A percentile compares a stretch with the other conserved stretches of the same genome.
These are phyloP conservation scores for Acidomyces sp. DNA, from an alignment of 495 filamentous ascomycete species.

Conservation along the genomic window DNA sequence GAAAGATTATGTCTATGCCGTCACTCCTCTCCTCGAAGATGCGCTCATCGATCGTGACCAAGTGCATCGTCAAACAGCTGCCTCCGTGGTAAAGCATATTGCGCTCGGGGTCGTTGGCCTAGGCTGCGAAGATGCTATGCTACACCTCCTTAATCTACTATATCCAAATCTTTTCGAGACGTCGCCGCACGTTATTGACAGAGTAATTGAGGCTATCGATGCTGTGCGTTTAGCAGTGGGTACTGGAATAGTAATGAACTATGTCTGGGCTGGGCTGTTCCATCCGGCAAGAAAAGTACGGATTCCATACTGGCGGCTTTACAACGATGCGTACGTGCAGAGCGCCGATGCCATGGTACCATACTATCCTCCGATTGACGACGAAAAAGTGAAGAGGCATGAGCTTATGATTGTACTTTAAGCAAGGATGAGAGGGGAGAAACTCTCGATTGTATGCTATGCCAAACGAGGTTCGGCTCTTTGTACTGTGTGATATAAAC, in stretches of 20 bases:
- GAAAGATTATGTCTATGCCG: conserved; percentile 97
- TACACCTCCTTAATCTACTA: conserved; percentile 89
- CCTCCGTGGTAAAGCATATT: conserved; percentile 91
- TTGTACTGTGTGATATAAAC: too few relatives aligned
- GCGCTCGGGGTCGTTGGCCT: conserved; percentile 90
- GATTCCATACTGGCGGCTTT: conserved; percentile 83
- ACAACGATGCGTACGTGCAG: conserved; percentile 96
- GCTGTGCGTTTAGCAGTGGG: conserved; percentile 92
- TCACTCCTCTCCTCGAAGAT: conserved; percentile 93
- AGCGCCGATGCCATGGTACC: conserved; percentile 88
- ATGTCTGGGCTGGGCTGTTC: conserved; percentile 94
- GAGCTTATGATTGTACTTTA: conserved; percentile 17
- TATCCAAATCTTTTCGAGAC: conserved; percentile 98
- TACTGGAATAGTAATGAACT: conserved; percentile 84
- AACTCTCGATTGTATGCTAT: too few relatives aligned
- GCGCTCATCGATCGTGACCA: conserved; percentile 97
- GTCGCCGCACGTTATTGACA: conserved; percentile 94
- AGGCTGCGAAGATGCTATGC: conserved; percentile 97
- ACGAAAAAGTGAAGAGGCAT: conserved; percentile 10
- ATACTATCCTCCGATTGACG: conserved; percentile 54
- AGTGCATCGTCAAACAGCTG: conserved; percentile 94
- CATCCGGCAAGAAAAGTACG: conserved; percentile 91
- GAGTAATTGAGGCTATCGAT: conserved; percentile 92
- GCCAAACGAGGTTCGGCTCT: too few relatives aligned
- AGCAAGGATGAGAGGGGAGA: too few relatives aligned